A percentile compares a stretch with the other conserved stretches of the same genome.
Evolutionary conservation across 2,329 filamentous ascomycete genomes (phyloP).

Genomic region (Colletotrichum gigasporum): DNA sequence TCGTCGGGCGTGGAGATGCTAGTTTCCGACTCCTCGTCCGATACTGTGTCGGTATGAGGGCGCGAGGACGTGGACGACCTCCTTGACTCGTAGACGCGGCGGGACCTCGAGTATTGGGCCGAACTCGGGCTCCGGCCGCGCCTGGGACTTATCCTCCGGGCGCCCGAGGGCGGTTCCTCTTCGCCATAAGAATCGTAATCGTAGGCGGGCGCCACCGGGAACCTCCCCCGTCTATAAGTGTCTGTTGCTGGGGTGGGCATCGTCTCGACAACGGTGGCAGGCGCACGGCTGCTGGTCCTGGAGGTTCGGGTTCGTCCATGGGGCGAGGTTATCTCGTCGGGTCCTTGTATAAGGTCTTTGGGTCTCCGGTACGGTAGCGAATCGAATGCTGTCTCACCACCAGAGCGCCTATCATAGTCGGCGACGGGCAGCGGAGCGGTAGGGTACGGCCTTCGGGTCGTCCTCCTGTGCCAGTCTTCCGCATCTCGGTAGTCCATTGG

Average conservation of each 20-base stretch:
- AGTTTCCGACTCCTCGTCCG: slow-evolving; percentile 49
- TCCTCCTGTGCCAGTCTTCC: slow-evolving; percentile 32
- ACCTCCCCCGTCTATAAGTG: slow-evolving; percentile 26
- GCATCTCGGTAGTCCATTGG: slow-evolving; percentile 35
- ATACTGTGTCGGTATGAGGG: slow-evolving; percentile 43
- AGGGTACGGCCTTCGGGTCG: slow-evolving; percentile 23
- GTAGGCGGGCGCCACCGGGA: slow-evolving; percentile 6
- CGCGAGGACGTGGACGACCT: slow-evolving; percentile 43
- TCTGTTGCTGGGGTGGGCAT: slow-evolving; percentile 22
- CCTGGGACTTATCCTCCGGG: slow-evolving; percentile 41
- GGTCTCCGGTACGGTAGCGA: slow-evolving; percentile 45
- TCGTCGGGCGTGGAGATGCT: slow-evolving; percentile 46
- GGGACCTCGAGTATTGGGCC: slow-evolving; percentile 48
- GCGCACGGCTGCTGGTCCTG: slow-evolving; percentile 20
- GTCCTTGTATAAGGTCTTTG: slow-evolving; percentile 41
- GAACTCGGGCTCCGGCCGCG: slow-evolving; percentile 45
- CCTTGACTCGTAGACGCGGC: slow-evolving; percentile 38
- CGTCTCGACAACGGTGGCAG: slow-evolving; percentile 21
- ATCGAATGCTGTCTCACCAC: slow-evolving; percentile 39
- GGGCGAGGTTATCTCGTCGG: slow-evolving; percentile 41
- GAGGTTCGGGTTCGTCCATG: slow-evolving; percentile 34
- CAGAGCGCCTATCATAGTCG: slow-evolving; percentile 42
- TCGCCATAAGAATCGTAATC: slow-evolving; percentile 13
- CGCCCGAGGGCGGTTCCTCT: slow-evolving; percentile 30
- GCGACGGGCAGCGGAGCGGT: slow-evolving; percentile 37